Evolutionary conservation across 2,329 filamentous ascomycete species (phyloP).

Genomic region (Uncinocarpus reesii): DNA sequence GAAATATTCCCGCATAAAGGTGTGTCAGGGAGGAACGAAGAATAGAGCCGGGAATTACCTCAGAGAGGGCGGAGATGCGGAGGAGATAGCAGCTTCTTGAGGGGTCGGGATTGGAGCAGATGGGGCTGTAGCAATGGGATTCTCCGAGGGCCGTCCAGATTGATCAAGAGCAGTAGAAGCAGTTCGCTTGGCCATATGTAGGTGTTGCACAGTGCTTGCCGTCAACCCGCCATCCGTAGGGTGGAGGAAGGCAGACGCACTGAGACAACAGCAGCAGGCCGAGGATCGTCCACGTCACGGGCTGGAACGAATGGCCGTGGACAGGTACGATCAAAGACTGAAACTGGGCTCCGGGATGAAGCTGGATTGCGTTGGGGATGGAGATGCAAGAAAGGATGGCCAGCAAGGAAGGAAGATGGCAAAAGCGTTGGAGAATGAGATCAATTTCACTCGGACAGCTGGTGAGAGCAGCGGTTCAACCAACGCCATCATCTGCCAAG

Average conservation of each 20-base stretch:
- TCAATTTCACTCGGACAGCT: too few species aligned
- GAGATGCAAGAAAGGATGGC: background rate
- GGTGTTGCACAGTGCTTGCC: constrained; percentile 21
- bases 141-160: constrained; percentile 25
- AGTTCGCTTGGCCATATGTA: constrained; percentile 41
- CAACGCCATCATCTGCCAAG: background rate
- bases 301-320: background rate
- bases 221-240: constrained; percentile 38
- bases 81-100: constrained; percentile 18
- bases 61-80: constrained; percentile 24
- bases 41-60: constrained; percentile 29
- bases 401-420: background rate
- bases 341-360: background rate
- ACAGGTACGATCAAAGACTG: background rate
- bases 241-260: constrained; percentile 16
- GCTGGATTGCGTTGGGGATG: background rate
- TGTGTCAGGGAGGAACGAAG: constrained; percentile 3
- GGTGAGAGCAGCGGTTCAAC: too few species aligned
- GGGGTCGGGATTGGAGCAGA: constrained; percentile 22
- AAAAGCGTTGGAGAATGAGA: background rate
- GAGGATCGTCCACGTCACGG: constrained; percentile 10
- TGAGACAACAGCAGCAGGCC: constrained; percentile 12
- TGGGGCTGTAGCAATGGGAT: constrained; percentile 25
- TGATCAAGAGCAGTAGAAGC: constrained; percentile 33
- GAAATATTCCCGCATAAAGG: background rate